phyloP scores from a whole-genome alignment of 108 stramenopile genomes.

The Cylindrotheca closterium region DNA sequence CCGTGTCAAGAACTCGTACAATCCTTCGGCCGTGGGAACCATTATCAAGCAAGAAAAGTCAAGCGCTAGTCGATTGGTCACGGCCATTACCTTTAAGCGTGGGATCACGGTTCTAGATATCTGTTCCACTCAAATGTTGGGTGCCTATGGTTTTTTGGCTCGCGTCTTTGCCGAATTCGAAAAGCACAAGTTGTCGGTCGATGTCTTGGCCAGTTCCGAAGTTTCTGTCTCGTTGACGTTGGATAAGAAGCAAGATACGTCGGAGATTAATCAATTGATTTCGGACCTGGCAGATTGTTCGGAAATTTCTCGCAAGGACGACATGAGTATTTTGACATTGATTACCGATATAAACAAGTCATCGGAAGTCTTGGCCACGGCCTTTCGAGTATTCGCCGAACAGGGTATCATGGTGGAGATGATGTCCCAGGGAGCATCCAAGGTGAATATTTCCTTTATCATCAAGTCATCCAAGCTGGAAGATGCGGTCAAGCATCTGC shows the following conservation, averaged over 20 bases:
- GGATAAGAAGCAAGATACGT: conserved; percentile 83
- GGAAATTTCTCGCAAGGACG: conserved; percentile 61
- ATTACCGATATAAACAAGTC: conserved; percentile 89
- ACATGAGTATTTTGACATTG: conserved; percentile 86
- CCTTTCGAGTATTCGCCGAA: conserved; percentile 83
- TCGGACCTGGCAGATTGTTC: conserved; percentile 62
- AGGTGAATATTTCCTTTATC: conserved; percentile 95
- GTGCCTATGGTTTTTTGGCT: conserved; percentile 93
- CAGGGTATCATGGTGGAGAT: conserved; percentile 87
- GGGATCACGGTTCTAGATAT: conserved; percentile 91
- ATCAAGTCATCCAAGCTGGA: conserved; percentile 75
- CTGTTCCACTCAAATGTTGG: conserved; percentile 92
- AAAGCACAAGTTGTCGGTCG: conserved; percentile 96
- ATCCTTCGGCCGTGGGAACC: conserved; percentile 87
- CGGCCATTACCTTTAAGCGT: conserved; percentile 96
- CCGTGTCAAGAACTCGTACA: conserved; percentile 98
- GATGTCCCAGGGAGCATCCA: conserved; percentile 93
- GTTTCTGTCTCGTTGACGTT: conserved; percentile 96
- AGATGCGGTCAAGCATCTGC: conserved; percentile 69
- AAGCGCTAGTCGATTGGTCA: conserved; percentile 59
- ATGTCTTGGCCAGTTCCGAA: conserved; percentile 96
- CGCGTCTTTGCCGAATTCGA: conserved; percentile 93
- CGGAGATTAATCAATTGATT: conserved; percentile 45
- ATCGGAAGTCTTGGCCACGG: conserved; percentile 91
- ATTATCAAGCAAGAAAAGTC: conserved; percentile 72